Conservation (phyloP, 2,329 filamentous ascomycete species). For the Cryphonectria naterciae region DNA sequence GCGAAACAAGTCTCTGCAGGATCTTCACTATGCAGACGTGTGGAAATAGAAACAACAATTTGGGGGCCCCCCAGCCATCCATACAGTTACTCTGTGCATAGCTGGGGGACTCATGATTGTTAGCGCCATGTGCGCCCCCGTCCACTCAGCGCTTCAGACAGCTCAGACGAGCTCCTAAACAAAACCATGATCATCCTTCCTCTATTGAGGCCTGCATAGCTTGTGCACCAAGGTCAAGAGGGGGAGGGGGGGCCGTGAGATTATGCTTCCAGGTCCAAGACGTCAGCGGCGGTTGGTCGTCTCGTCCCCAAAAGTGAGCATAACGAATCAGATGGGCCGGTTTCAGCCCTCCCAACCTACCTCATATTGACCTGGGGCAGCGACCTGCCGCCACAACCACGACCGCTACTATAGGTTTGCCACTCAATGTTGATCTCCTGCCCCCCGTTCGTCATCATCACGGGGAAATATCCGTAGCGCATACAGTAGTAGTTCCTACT, state of each 20-base stretch:
- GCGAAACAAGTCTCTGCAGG: neutral
- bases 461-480: neutral
- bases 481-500: neutral
- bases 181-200: neutral
- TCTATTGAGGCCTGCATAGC: neutral
- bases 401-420: neutral
- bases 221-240: neutral
- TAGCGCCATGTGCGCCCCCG: neutral
- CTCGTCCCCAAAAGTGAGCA: neutral
- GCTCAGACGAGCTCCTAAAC: neutral
- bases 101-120: neutral
- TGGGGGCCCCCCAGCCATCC: too few species aligned
- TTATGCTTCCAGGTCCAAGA: slow-evolving; percentile 5
- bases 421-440: neutral
- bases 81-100: neutral
- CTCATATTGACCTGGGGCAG: neutral
- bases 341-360: slow-evolving; percentile 1
- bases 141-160: neutral
- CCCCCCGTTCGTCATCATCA: neutral
- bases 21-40: neutral
- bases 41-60: slow-evolving; percentile 3
- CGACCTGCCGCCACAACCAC: neutral
- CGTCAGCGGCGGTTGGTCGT: neutral
- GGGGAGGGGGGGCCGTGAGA: neutral
- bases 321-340: slow-evolving; percentile 10